These are phyloP conservation scores for Pueraria montana DNA, from an alignment of 306 rosid genomes.

Conservation along the genomic window DNA sequence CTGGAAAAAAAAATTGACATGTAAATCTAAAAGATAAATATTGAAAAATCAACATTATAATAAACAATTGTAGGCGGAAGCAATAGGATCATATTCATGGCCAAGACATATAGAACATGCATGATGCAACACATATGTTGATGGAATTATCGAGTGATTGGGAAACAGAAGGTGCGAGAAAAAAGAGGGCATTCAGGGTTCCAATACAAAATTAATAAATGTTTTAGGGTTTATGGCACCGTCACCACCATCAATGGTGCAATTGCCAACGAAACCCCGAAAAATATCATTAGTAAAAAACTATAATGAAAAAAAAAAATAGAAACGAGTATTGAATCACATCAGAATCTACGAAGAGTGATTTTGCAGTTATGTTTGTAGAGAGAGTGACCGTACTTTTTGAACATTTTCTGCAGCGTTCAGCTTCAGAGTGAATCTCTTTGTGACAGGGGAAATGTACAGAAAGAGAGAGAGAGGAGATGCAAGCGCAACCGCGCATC, in stretches of 20 bases:
- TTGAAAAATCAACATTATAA: constrained; percentile 8
- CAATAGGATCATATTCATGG: constrained; percentile 6
- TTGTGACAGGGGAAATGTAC: constrained; percentile 19
- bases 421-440: constrained; percentile 40
- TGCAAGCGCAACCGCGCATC: constrained; percentile 40
- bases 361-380: not conserved
- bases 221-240: constrained; percentile 39
- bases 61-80: not conserved
- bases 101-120: not conserved
- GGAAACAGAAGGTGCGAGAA: not conserved
- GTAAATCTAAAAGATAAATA: constrained; percentile 37
- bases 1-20: constrained; percentile 46
- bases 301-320: not conserved
- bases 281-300: not conserved
- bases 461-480: constrained; percentile 31
- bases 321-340: constrained; percentile 8
- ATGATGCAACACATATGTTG: not conserved
- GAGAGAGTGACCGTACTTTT: constrained; percentile 48
- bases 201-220: not conserved
- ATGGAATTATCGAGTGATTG: not conserved
- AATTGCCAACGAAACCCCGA: constrained; percentile 7
- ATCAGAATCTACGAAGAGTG: not conserved
- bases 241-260: constrained; percentile 7
- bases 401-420: constrained; percentile 56
- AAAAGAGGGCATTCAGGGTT: constrained; percentile 16